Conservation (phyloP, 2,329 filamentous ascomycete genomes). For the Monosporascus sp. region DNA sequence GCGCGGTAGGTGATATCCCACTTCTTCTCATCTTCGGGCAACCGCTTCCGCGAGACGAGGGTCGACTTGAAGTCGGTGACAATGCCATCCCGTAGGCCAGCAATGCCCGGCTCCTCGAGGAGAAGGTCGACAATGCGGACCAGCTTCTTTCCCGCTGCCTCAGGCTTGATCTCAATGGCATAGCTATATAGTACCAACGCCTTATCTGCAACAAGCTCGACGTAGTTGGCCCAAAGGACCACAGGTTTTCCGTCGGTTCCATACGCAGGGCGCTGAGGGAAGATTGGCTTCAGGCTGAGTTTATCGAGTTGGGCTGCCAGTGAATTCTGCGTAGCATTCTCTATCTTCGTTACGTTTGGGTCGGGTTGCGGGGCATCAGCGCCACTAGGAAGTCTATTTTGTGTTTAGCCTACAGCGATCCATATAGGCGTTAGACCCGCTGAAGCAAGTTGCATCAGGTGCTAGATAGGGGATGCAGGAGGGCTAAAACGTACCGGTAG, state of each 20-base stretch:
- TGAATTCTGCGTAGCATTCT: not conserved
- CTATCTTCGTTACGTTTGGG: not conserved
- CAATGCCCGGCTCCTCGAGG: constrained; percentile 15
- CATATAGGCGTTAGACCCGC: not conserved
- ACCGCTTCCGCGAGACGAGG: constrained; percentile 20
- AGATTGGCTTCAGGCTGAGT: not conserved
- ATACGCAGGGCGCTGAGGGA: constrained; percentile 15
- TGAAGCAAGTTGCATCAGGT: not conserved
- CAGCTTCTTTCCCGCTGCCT: constrained; percentile 11
- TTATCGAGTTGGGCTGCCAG: not conserved
- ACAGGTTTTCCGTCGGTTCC: constrained; percentile 12
- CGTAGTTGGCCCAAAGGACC: constrained; percentile 21
- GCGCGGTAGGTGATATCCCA: constrained; percentile 18
- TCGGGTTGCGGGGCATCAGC: not conserved
- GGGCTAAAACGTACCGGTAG: too few species aligned
- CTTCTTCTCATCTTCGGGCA: constrained; percentile 7
- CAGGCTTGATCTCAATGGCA: constrained; percentile 10
- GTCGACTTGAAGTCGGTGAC: constrained; percentile 30
- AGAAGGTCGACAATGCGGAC: constrained; percentile 17
- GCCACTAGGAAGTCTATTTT: not conserved
- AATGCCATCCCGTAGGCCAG: constrained; percentile 9
- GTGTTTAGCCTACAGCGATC: not conserved
- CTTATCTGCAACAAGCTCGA: constrained; percentile 8
- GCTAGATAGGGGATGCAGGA: not conserved
- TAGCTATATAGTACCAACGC: constrained; percentile 16